Conservation (phyloP, 495 filamentous ascomycete species). For the Xylaria bambusicola region DNA sequence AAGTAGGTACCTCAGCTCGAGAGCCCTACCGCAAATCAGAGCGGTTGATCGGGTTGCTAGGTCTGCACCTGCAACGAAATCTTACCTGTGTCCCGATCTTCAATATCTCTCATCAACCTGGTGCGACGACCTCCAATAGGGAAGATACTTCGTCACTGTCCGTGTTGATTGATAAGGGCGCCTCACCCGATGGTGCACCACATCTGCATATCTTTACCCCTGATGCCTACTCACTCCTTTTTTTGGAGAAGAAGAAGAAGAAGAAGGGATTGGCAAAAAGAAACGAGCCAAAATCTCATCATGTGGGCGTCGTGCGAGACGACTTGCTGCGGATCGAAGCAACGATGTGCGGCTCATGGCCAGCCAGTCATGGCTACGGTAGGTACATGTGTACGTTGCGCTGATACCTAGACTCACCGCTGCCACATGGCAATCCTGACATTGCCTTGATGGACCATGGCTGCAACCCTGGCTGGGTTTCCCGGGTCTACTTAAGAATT, state of each 20-base stretch:
- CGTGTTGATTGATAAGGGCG: slow-evolving; percentile 3
- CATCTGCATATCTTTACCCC: slow-evolving; percentile 1
- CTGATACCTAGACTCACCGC: not conserved
- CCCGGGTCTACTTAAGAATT: not conserved
- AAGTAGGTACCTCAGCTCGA: slow-evolving; percentile 14
- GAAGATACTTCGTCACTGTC: not conserved
- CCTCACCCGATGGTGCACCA: slow-evolving; percentile 17
- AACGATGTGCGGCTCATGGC: slow-evolving; percentile 8
- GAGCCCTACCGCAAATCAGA: slow-evolving; percentile 15
- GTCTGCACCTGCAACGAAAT: slow-evolving; percentile 20
- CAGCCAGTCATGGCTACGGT: slow-evolving; percentile 2
- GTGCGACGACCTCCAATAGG: not conserved
- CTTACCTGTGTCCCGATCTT: slow-evolving; percentile 15
- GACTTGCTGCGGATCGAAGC: slow-evolving; percentile 6
- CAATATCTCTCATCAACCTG: not conserved
- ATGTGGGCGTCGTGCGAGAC: not conserved
- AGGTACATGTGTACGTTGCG: not conserved
- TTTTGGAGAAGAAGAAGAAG: no score
- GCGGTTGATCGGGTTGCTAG: slow-evolving; percentile 11
- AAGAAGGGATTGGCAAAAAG: not conserved
- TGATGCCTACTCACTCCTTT: slow-evolving; percentile 1
- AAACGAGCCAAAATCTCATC: not conserved
- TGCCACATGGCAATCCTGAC: slow-evolving; percentile 10
- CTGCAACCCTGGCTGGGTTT: slow-evolving; percentile 6
- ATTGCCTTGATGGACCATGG: slow-evolving; percentile 9